These are phyloP conservation scores for Ampelocalamus luodianensis DNA, from an alignment of 176 grass and related monocot genomes.

Conservation along the genomic window DNA sequence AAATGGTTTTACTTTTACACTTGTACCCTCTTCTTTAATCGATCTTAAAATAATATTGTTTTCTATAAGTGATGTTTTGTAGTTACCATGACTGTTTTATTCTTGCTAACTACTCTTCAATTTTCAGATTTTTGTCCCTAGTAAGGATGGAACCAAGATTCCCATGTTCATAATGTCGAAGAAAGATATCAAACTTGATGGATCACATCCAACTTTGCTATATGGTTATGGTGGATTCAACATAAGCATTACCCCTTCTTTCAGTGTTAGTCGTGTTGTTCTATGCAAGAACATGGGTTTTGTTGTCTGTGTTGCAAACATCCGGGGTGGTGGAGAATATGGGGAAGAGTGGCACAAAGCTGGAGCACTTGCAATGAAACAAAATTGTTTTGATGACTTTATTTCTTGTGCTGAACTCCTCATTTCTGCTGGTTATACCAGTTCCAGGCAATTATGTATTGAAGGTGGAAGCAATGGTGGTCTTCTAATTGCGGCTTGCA, in stretches of 20 bases:
- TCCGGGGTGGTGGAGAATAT: conserved; percentile 96
- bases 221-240: conserved; percentile 98
- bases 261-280: conserved; percentile 73
- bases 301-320: conserved; percentile 81
- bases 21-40: neutral
- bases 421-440: conserved; percentile 77
- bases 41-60: neutral
- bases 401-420: conserved; percentile 78
- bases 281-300: conserved; percentile 74
- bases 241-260: conserved; percentile 80
- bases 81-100: conserved; percentile 10
- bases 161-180: conserved; percentile 91
- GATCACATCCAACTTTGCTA: conserved; percentile 77
- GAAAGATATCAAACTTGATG: conserved; percentile 77
- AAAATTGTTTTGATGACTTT: conserved; percentile 98
- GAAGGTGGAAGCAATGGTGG: conserved; percentile 97
- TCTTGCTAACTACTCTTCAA: conserved; percentile 19
- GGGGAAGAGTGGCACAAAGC: conserved; percentile 99
- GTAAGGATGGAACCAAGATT: conserved; percentile 85
- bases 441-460: conserved; percentile 68
- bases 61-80: conserved; percentile 29
- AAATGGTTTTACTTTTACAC: conserved; percentile 4
- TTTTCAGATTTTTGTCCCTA: conserved; percentile 73
- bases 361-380: conserved; percentile 80
- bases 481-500: conserved; percentile 91